Evolutionary conservation across 805 yeast genomes (phyloP).

Genomic region (Ogataea siamensis): DNA sequence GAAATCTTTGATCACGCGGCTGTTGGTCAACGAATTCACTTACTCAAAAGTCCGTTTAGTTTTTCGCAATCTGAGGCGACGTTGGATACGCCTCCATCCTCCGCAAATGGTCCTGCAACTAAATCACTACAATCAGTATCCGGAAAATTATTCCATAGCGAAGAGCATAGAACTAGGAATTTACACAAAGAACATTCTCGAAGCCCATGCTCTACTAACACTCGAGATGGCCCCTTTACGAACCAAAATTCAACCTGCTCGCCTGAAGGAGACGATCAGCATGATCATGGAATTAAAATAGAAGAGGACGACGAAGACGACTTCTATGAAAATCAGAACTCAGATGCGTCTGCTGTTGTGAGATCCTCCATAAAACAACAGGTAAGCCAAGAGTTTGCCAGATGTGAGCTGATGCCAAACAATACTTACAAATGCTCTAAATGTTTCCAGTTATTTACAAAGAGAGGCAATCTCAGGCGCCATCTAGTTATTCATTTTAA

Average conservation of each 20-base stretch:
- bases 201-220: too few relatives aligned
- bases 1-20: conserved; percentile 1
- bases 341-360: background rate
- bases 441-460: conserved; percentile 24
- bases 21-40: too few relatives aligned
- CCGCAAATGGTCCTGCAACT: conserved; percentile 5
- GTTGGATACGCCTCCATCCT: conserved; percentile 13
- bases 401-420: conserved; percentile 20
- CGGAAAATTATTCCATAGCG: background rate
- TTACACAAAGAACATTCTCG: too few relatives aligned
- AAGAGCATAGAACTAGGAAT: too few relatives aligned
- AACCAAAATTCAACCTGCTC: too few relatives aligned
- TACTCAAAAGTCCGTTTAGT: too few relatives aligned
- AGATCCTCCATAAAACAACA: conserved; percentile 14
- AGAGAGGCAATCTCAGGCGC: conserved; percentile 27
- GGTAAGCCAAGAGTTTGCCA: conserved; percentile 23
- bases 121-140: background rate
- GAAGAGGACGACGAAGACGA: background rate
- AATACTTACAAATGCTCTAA: conserved; percentile 22
- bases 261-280: too few relatives aligned
- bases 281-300: too few relatives aligned
- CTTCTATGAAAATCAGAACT: background rate
- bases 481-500: conserved; percentile 27
- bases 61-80: too few relatives aligned
- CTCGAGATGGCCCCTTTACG: too few relatives aligned